Conservation (phyloP, 2,329 filamentous ascomycete species). For the Colletotrichum chrysophilum region DNA sequence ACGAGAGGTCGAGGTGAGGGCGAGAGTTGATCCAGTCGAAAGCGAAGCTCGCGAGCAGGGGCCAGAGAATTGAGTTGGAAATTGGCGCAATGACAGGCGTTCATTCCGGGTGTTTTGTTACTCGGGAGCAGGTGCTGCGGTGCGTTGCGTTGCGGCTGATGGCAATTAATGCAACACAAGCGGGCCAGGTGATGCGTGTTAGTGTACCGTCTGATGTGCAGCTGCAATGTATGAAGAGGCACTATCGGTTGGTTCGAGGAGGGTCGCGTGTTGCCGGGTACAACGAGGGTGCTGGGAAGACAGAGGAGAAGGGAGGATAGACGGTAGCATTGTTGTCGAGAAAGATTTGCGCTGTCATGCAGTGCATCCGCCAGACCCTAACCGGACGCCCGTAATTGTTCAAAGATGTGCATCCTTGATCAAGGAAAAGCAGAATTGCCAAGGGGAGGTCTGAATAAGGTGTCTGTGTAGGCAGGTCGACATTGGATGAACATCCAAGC, state of each 20-base stretch:
- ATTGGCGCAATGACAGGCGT: neutral
- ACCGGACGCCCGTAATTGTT: neutral
- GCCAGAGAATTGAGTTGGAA: neutral
- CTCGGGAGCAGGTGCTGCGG: neutral
- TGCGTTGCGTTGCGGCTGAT: conserved; percentile 1
- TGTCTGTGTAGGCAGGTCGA: neutral
- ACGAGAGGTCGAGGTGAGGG: neutral
- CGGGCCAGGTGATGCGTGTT: neutral
- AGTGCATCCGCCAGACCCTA: neutral
- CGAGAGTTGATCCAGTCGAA: neutral
- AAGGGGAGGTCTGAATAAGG: neutral
- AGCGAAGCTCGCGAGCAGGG: neutral
- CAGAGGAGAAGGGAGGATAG: neutral
- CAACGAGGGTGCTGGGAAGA: neutral
- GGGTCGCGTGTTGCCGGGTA: neutral
- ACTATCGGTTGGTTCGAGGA: neutral
- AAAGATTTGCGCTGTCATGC: neutral
- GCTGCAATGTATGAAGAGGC: neutral
- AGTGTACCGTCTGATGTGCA: neutral
- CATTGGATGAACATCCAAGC: neutral
- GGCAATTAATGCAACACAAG: neutral
- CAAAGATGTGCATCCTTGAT: neutral
- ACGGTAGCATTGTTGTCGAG: neutral
- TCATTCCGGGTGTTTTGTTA: neutral
- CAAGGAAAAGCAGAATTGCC: neutral